Conservation (phyloP, 2,329 filamentous ascomycete species). For the Ascochyta fabae region DNA sequence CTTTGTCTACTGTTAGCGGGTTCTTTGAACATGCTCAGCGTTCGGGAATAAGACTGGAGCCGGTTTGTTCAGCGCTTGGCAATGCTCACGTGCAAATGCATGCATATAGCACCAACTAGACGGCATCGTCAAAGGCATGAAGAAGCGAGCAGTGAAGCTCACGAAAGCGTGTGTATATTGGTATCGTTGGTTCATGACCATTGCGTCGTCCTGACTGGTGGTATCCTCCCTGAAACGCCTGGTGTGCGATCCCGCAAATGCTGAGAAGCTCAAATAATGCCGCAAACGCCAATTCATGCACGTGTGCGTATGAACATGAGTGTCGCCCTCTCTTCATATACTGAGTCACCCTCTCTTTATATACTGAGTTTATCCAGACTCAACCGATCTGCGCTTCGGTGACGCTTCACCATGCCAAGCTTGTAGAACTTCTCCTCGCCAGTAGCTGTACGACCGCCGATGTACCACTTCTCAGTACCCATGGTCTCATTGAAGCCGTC, state of each 20-base stretch:
- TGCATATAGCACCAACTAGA: not conserved
- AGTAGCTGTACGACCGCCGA: conserved; percentile 74
- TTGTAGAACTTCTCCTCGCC: conserved; percentile 87
- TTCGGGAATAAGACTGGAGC: conserved; percentile 6
- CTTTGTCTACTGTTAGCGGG: not conserved
- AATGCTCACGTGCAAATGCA: conserved; percentile 17
- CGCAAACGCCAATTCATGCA: conserved; percentile 41
- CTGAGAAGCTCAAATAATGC: conserved; percentile 20
- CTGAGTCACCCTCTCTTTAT: conserved; percentile 63
- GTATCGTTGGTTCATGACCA: conserved; percentile 3
- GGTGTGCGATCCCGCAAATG: conserved; percentile 15
- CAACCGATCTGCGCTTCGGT: conserved; percentile 75
- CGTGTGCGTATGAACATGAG: conserved; percentile 10
- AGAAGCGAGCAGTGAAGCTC: conserved; percentile 20
- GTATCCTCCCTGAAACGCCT: conserved; percentile 21
- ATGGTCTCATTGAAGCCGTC: conserved; percentile 77
- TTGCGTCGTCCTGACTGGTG: conserved; percentile 1
- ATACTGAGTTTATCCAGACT: conserved; percentile 78
- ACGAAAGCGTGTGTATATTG: conserved; percentile 18
- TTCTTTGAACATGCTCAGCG: not conserved
- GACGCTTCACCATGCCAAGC: conserved; percentile 74
- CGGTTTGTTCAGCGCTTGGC: conserved; percentile 13
- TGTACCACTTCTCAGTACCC: conserved; percentile 81
- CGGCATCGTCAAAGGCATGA: not conserved
- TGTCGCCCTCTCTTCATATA: conserved; percentile 58